A percentile compares a stretch with the other conserved stretches of the same genome.
Conservation (phyloP, 2,329 filamentous ascomycete genomes). For the Fusarium sp. region DNA sequence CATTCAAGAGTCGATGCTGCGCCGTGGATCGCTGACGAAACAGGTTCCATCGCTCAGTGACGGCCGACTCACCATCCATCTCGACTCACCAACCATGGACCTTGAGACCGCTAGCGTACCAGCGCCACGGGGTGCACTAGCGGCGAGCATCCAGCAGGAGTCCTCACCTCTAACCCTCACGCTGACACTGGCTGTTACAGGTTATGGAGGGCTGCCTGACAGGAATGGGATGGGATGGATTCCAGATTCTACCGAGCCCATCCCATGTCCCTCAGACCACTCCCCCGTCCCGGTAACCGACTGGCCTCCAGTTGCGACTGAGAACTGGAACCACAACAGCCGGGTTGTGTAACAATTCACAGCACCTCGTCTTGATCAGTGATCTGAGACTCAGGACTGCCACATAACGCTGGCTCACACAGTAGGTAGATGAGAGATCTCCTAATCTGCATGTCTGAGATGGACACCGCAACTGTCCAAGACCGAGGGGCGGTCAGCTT, state of each 20-base stretch:
- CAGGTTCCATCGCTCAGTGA: constrained; percentile 31
- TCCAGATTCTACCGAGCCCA: constrained; percentile 28
- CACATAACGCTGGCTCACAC: constrained; percentile 16
- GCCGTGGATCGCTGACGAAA: constrained; percentile 41
- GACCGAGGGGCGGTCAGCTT: constrained; percentile 36
- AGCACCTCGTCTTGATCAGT: constrained; percentile 36
- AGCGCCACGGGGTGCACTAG: constrained; percentile 40
- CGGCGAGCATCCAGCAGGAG: constrained; percentile 24
- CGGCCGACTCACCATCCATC: constrained; percentile 38
- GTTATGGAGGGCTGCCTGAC: constrained; percentile 24
- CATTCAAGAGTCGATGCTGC: constrained; percentile 26
- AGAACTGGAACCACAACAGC: constrained; percentile 37
- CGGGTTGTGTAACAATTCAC: constrained; percentile 33
- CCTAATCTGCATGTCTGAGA: constrained; percentile 37
- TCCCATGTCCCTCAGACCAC: constrained; percentile 9
- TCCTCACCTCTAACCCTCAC: constrained; percentile 11
- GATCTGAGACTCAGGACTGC: constrained; percentile 32
- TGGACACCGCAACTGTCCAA: constrained; percentile 21
- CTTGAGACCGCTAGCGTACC: constrained; percentile 41
- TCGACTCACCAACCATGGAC: constrained; percentile 28
- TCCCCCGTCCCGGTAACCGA: constrained; percentile 18
- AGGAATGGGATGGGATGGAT: constrained; percentile 36
- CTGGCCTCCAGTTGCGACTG: constrained; percentile 16
- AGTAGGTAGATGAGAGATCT: constrained; percentile 22
- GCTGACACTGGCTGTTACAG: constrained; percentile 36